Evolutionary conservation across 2,329 filamentous ascomycete genomes (phyloP).

Genomic region (Ceratocystis cubensis): DNA sequence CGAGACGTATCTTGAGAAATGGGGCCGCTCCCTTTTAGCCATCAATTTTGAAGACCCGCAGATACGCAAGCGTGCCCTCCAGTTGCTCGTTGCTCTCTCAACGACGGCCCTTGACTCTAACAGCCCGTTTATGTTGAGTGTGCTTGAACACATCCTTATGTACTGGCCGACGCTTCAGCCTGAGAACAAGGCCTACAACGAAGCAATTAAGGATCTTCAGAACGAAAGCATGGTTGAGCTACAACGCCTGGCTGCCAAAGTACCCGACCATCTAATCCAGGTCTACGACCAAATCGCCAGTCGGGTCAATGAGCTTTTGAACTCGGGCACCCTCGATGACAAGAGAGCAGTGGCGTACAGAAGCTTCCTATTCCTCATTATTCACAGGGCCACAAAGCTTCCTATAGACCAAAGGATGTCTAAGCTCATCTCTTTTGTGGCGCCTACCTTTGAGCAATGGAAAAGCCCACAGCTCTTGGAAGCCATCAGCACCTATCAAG

Average conservation of each 20-base stretch:
- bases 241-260: slow-evolving; percentile 75
- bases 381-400: slow-evolving; percentile 69
- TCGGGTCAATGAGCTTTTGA: slow-evolving; percentile 68
- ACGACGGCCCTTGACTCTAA: slow-evolving; percentile 68
- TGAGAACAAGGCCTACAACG: slow-evolving; percentile 61
- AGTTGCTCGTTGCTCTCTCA: slow-evolving; percentile 73
- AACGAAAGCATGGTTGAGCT: slow-evolving; percentile 74
- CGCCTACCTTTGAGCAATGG: slow-evolving; percentile 75
- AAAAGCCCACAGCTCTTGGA: slow-evolving; percentile 54
- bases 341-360: slow-evolving; percentile 75
- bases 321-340: slow-evolving; percentile 61
- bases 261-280: slow-evolving; percentile 76
- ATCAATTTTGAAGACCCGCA: slow-evolving; percentile 71
- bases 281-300: slow-evolving; percentile 80
- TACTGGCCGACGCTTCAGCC: slow-evolving; percentile 64
- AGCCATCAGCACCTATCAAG: slow-evolving; percentile 59
- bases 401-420: slow-evolving; percentile 57
- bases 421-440: slow-evolving; percentile 63
- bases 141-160: slow-evolving; percentile 81
- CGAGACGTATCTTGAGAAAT: slow-evolving; percentile 53
- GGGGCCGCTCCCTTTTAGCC: slow-evolving; percentile 59
- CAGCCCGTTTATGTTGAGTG: slow-evolving; percentile 70
- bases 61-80: slow-evolving; percentile 68
- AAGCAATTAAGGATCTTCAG: slow-evolving; percentile 82
- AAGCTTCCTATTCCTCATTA: slow-evolving; percentile 86